Percentiles rank a stretch among this genome's conserved stretches.
Conservation (phyloP, 257 asterid species). For the Plectranthus barbatus region DNA sequence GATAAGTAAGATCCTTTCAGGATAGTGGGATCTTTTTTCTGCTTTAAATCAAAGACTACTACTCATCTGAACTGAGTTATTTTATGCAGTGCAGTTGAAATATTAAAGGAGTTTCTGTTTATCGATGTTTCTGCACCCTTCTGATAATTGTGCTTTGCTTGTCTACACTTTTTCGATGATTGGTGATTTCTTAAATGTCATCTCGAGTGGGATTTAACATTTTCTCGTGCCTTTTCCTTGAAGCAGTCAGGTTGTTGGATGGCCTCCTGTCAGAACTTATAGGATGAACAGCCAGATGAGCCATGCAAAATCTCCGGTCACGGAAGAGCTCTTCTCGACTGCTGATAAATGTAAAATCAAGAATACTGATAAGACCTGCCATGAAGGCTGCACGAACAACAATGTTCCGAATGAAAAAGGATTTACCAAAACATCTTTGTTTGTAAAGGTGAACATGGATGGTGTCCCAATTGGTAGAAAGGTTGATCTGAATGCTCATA, state of each 20-base stretch:
- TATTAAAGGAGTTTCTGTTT: background rate
- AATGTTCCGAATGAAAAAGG: slow-evolving; percentile 25
- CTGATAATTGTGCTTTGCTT: background rate
- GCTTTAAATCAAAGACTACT: background rate
- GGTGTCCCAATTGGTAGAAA: slow-evolving; percentile 82
- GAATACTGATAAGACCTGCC: slow-evolving; percentile 2
- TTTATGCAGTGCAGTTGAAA: too few relatives aligned
- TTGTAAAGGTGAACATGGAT: slow-evolving; percentile 90
- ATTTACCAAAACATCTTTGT: slow-evolving; percentile 35
- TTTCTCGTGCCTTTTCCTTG: background rate
- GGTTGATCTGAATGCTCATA: slow-evolving; percentile 71
- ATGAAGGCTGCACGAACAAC: slow-evolving; percentile 3
- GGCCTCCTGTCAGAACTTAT: slow-evolving; percentile 41
- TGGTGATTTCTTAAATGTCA: background rate
- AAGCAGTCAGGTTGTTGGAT: slow-evolving; percentile 45
- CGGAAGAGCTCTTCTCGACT: slow-evolving; percentile 22
- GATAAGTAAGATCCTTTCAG: too few relatives aligned
- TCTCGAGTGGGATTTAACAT: background rate
- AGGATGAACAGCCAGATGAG: slow-evolving; percentile 32
- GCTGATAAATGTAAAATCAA: slow-evolving; percentile 35
- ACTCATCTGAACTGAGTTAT: background rate
- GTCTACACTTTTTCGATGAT: background rate
- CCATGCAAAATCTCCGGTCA: slow-evolving; percentile 28
- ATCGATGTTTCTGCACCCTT: background rate
- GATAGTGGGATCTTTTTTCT: too few relatives aligned